phyloP scores from a whole-genome alignment of 371 early-diverging fungal species.

The Circinella minor region DNA sequence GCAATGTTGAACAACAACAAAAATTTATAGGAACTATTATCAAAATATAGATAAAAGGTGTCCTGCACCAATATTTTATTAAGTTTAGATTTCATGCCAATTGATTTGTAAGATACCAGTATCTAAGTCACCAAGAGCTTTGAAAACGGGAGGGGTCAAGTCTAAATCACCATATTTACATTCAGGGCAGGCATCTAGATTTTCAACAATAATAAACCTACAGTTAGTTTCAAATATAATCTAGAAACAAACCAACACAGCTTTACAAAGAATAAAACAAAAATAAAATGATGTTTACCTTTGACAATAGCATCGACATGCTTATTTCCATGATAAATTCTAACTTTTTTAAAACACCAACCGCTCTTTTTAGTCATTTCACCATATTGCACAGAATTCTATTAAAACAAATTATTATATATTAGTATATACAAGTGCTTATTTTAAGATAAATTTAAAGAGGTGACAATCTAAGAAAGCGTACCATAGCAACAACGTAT shows the following conservation, averaged over 20 bases:
- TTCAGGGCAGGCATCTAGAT: conserved; percentile 36
- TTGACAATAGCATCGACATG: conserved; percentile 27
- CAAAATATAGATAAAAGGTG: neutral
- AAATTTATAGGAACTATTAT: too few species aligned
- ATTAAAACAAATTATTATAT: too few species aligned
- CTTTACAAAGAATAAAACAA: too few species aligned
- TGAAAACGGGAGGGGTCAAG: conserved; percentile 29
- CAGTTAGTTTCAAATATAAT: too few species aligned
- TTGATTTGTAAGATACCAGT: conserved; percentile 30
- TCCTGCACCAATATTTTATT: neutral
- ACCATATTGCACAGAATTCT: conserved; percentile 33
- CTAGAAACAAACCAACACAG: too few species aligned
- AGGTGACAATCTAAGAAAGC: neutral
- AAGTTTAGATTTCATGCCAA: conserved; percentile 27
- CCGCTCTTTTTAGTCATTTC: conserved; percentile 22
- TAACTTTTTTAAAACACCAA: conserved; percentile 37
- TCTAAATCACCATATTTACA: conserved; percentile 31
- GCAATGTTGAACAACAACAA: too few species aligned
- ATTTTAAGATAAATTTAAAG: neutral
- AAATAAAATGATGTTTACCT: too few species aligned
- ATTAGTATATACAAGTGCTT: neutral
- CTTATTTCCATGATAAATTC: conserved; percentile 25
- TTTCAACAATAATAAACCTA: too few species aligned
- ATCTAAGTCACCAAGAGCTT: conserved; percentile 20
- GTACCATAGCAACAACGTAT: conserved; percentile 34